A percentile compares a stretch with the other conserved stretches of the same genome.
Evolutionary conservation across 108 stramenopile species (phyloP).

Genomic region (Skeletonema marinoi): DNA sequence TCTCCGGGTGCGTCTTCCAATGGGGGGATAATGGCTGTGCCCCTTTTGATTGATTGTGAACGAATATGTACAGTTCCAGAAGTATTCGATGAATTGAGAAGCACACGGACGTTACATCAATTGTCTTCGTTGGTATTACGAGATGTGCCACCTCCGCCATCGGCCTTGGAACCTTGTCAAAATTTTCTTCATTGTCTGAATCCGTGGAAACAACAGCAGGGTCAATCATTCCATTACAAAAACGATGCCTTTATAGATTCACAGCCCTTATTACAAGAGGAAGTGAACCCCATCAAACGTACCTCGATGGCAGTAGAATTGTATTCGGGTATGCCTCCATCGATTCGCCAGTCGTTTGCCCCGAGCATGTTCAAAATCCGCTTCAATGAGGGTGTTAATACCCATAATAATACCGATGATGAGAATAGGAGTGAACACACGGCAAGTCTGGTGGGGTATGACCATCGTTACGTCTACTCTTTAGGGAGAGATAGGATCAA

Average conservation of each 20-base stretch:
- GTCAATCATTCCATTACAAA: background rate
- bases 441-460: conserved; percentile 5
- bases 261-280: background rate
- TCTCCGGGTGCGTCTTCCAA: background rate
- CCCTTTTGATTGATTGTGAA: conserved; percentile 32
- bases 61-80: conserved; percentile 48
- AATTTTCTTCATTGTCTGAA: conserved; percentile 69
- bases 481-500: background rate
- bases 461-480: conserved; percentile 1
- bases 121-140: conserved; percentile 7
- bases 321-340: conserved; percentile 36
- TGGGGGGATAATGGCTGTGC: background rate
- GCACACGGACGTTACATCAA: background rate
- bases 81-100: conserved; percentile 30
- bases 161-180: conserved; percentile 46
- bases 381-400: background rate
- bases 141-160: background rate
- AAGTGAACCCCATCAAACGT: conserved; percentile 9
- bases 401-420: background rate
- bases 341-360: conserved; percentile 17
- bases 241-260: conserved; percentile 2
- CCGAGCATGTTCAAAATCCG: conserved; percentile 38
- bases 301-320: conserved; percentile 35
- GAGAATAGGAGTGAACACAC: background rate
- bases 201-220: conserved; percentile 16